Evolutionary conservation across 192 early-diverging fungal species (phyloP).

Genomic region (Coemansia sp.): DNA sequence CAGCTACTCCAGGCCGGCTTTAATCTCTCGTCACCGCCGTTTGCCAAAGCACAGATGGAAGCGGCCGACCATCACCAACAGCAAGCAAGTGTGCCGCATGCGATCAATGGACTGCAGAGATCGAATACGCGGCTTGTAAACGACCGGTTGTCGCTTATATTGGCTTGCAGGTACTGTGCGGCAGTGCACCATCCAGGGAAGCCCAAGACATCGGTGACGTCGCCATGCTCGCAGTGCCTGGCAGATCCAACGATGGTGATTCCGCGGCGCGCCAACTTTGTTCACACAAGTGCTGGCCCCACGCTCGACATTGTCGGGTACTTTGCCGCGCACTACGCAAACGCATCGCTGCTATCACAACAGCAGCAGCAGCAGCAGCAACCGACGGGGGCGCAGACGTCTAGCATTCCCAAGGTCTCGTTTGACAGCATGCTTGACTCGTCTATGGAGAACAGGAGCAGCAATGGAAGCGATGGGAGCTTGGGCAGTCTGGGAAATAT

Average conservation of each 20-base stretch:
- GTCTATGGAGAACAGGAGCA: background rate
- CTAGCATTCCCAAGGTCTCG: background rate
- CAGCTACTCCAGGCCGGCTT: background rate
- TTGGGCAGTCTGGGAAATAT: background rate
- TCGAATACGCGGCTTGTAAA: slow-evolving; percentile 2
- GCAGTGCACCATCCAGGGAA: slow-evolving; percentile 4
- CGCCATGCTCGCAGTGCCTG: slow-evolving; percentile 24
- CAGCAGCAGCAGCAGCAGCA: background rate
- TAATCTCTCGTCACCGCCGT: background rate
- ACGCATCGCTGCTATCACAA: background rate
- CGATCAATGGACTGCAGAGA: background rate
- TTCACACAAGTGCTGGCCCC: slow-evolving; percentile 46
- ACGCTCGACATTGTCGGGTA: slow-evolving; percentile 29
- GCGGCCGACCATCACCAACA: background rate
- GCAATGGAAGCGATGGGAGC: background rate
- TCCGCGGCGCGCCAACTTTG: slow-evolving; percentile 35
- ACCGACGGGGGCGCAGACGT: background rate
- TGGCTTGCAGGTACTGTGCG: slow-evolving; percentile 8
- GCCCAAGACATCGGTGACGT: background rate
- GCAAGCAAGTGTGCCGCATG: background rate
- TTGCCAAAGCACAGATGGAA: background rate
- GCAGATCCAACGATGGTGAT: slow-evolving; percentile 5
- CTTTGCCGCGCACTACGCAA: slow-evolving; percentile 6
- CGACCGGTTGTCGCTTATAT: slow-evolving; percentile 5
- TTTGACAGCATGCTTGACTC: background rate